A percentile compares a stretch with the other conserved stretches of the same genome.
Evolutionary conservation across 148 eudicot genomes (phyloP).

Genomic region (Selenicereus undatus): DNA sequence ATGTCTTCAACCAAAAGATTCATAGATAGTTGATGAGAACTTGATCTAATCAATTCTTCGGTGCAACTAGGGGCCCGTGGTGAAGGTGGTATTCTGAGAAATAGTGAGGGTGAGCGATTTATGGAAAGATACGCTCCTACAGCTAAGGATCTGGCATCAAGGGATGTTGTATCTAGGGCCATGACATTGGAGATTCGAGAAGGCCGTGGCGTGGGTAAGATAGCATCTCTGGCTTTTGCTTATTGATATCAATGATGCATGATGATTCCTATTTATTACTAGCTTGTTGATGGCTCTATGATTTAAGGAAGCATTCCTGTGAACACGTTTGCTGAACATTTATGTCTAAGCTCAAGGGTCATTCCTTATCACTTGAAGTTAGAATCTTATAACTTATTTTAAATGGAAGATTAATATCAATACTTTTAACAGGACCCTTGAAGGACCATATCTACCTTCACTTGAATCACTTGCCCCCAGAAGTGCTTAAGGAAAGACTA

Average conservation of each 20-base stretch:
- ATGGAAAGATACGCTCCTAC: constrained; percentile 99
- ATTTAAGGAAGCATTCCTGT: not conserved
- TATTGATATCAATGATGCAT: not conserved
- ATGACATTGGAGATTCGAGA: constrained; percentile 99
- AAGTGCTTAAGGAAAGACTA: constrained; percentile 96
- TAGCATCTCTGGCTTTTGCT: not conserved
- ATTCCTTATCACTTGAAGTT: not conserved
- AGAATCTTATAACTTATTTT: not conserved
- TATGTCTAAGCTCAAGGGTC: not conserved
- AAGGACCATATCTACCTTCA: constrained; percentile 97
- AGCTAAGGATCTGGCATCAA: constrained; percentile 98
- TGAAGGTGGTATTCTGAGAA: constrained; percentile 95
- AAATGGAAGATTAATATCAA: not conserved
- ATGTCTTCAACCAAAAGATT: not conserved
- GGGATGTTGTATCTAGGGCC: constrained; percentile 95
- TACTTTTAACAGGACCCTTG: constrained; percentile 59
- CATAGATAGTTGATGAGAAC: not conserved
- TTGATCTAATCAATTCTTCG: constrained; percentile 11
- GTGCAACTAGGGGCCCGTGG: constrained; percentile 81
- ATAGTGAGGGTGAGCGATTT: constrained; percentile 95
- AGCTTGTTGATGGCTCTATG: not conserved
- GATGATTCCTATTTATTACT: not conserved
- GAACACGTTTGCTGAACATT: not conserved
- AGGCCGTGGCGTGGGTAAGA: constrained; percentile 98
- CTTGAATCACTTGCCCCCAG: constrained; percentile 97